phyloP scores from a whole-genome alignment of 2,329 filamentous ascomycete species.

The Thelonectria rubi region DNA sequence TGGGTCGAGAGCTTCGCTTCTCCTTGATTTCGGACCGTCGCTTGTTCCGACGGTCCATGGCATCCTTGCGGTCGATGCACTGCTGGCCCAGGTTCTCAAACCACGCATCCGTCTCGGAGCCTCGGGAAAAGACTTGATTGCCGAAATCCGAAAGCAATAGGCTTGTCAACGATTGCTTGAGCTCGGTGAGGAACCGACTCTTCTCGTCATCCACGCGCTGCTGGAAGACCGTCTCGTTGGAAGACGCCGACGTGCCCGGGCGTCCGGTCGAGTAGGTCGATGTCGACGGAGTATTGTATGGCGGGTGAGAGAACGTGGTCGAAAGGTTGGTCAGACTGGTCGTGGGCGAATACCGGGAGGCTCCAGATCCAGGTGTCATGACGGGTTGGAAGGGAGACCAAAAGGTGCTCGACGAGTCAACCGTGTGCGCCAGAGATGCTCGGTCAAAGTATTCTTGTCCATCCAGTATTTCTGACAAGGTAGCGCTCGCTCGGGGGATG shows the following conservation, averaged over 20 bases:
- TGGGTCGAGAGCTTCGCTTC: slow-evolving; percentile 58
- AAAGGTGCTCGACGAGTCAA: slow-evolving; percentile 81
- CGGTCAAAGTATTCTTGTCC: slow-evolving; percentile 76
- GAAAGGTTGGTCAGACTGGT: slow-evolving; percentile 69
- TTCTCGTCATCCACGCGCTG: slow-evolving; percentile 74
- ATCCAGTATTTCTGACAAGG: slow-evolving; percentile 72
- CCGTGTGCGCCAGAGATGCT: slow-evolving; percentile 73
- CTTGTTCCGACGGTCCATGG: slow-evolving; percentile 59
- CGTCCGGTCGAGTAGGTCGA: slow-evolving; percentile 61
- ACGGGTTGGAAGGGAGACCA: slow-evolving; percentile 87
- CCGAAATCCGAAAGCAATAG: slow-evolving; percentile 90
- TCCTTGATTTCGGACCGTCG: slow-evolving; percentile 54
- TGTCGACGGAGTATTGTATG: slow-evolving; percentile 55
- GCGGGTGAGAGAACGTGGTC: slow-evolving; percentile 56
- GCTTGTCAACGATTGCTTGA: slow-evolving; percentile 83
- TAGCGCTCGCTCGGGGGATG: slow-evolving; percentile 64
- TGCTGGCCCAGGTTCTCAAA: slow-evolving; percentile 75
- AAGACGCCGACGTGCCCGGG: slow-evolving; percentile 73
- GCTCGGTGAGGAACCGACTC: slow-evolving; percentile 76
- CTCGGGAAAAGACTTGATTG: slow-evolving; percentile 83
- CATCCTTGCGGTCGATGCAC: slow-evolving; percentile 70
- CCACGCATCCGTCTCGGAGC: slow-evolving; percentile 93
- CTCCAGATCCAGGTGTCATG: slow-evolving; percentile 69
- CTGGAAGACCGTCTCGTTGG: slow-evolving; percentile 72
- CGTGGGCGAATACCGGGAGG: slow-evolving; percentile 68